Base-by-base conservation (phyloP, 2,329 filamentous ascomycete species). In the Drechslerella stenobrocha region DNA sequence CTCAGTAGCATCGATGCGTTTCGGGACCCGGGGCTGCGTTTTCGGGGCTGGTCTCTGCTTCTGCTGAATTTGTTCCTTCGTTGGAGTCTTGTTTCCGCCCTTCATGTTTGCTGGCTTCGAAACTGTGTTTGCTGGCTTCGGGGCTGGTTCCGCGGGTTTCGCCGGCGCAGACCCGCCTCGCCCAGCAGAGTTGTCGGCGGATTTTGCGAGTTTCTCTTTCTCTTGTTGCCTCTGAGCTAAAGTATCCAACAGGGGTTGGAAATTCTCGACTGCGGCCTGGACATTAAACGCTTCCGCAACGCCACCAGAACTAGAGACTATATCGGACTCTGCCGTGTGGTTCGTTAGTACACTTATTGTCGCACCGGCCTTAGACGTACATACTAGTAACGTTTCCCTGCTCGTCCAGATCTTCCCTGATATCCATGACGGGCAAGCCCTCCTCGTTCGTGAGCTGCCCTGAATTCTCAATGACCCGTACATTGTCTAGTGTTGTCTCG, bases 341-440 rank as follows among this genome's bases (percentile, higher is more conserved):
- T 60, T 53, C 61, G 40, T 23, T n/a, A 3, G 8, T 15, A 13
- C 22, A 28, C 45, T n/a, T 18, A 2, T 28, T 15, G 8, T 4
- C 15, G 1, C 8, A 13, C 3, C 8, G 23, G 24, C n/a, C 20
- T 6, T 2, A 24, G 34, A n/a, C 4, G 7, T 20, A 61, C 71
- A 51, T 44, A 73, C 72, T 67, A 15, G 96, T 77, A 2, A 97
- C 82, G 73, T 95, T 93, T 58, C 86, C 93, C 8, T 95, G 84
- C 6, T 96, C 91, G 74, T 97, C 93, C 22, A 97, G 80, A 77
- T 95, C 85, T 77, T 98, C 93, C 56, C 90, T 80, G 71, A 98
- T 97, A 73, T 97, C 93, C 28, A 88, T 91, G 63, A 97, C 83
- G 0, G 90, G 88, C 52, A 90, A 79, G 0, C 85, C 86, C 9